These are phyloP conservation scores for Borovskyia barvae DNA, from an alignment of 208 protist species.

Conservation along the genomic window DNA sequence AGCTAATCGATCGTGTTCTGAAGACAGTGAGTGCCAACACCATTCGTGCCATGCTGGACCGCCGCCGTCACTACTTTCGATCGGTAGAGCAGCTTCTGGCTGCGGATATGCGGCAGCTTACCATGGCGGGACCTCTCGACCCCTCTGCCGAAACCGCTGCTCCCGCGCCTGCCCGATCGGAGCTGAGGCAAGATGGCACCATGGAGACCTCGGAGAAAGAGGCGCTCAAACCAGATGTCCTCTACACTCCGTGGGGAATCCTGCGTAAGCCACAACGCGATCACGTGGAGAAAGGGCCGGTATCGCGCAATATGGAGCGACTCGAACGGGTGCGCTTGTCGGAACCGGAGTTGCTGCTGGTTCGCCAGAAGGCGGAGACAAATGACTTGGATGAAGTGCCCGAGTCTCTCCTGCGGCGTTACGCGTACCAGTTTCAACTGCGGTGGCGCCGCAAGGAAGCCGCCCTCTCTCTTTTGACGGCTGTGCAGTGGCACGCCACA, in stretches of 20 bases:
- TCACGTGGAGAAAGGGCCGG: conserved; percentile 1
- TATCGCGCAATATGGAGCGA: conserved; percentile 37
- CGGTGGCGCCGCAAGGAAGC: conserved; percentile 62
- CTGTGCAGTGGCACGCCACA: conserved; percentile 83
- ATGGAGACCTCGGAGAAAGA: conserved; percentile 43
- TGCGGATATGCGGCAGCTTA: conserved; percentile 59
- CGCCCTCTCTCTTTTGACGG: conserved; percentile 66
- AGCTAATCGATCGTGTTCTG: conserved; percentile 75
- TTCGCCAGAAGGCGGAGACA: conserved; percentile 49
- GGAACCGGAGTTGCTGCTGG: conserved; percentile 60
- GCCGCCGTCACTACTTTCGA: conserved; percentile 83
- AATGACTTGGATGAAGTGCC: conserved; percentile 84
- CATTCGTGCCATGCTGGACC: conserved; percentile 78
- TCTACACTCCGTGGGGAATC: conserved; percentile 86
- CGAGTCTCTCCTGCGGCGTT: conserved; percentile 77
- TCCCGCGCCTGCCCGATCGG: not conserved
- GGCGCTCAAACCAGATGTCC: conserved; percentile 49
- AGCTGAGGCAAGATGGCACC: conserved; percentile 33
- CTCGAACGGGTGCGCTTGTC: conserved; percentile 65
- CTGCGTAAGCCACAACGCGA: conserved; percentile 67
- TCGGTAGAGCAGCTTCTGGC: conserved; percentile 78
- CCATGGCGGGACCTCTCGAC: conserved; percentile 5
- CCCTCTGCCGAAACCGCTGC: not conserved
- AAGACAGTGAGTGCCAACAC: conserved; percentile 41
- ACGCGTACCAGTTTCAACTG: conserved; percentile 83